Conservation (phyloP, 2,329 filamentous ascomycete genomes). For the Xylaria sp. region DNA sequence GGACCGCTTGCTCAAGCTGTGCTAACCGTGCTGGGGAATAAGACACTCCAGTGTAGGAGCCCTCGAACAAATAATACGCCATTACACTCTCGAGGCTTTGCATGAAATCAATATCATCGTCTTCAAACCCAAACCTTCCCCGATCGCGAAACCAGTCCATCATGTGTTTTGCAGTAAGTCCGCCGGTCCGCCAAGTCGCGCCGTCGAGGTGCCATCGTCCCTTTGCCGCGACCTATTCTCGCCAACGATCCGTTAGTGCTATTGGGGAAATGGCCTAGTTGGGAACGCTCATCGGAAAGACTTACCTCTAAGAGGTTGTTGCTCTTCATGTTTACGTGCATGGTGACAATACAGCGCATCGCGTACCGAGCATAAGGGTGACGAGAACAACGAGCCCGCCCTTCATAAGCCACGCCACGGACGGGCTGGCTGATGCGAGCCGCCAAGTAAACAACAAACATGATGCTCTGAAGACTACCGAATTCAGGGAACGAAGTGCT, state of each 20-base stretch:
- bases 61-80: slow-evolving; percentile 8
- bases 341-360: slow-evolving; percentile 13
- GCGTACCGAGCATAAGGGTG: slow-evolving; percentile 4
- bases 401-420: neutral
- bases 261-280: neutral
- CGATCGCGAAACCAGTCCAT: slow-evolving; percentile 16
- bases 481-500: slow-evolving; percentile 11
- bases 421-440: slow-evolving; percentile 17
- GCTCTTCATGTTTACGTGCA: slow-evolving; percentile 17
- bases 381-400: neutral
- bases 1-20: slow-evolving; percentile 13
- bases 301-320: slow-evolving; percentile 16
- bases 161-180: slow-evolving; percentile 12
- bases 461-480: slow-evolving; percentile 10
- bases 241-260: neutral
- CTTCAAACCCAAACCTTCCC: slow-evolving; percentile 1
- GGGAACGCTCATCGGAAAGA: neutral
- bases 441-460: slow-evolving; percentile 16
- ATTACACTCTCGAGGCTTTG: slow-evolving; percentile 19
- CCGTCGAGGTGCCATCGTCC: slow-evolving; percentile 21
- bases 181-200: slow-evolving; percentile 9
- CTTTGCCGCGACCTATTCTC: slow-evolving; percentile 18
- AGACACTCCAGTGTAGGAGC: slow-evolving; percentile 5
- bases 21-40: slow-evolving; percentile 16
- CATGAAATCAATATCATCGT: slow-evolving; percentile 18